Conservation (phyloP, 305 asterid genomes). For the Rubia peregrina region DNA sequence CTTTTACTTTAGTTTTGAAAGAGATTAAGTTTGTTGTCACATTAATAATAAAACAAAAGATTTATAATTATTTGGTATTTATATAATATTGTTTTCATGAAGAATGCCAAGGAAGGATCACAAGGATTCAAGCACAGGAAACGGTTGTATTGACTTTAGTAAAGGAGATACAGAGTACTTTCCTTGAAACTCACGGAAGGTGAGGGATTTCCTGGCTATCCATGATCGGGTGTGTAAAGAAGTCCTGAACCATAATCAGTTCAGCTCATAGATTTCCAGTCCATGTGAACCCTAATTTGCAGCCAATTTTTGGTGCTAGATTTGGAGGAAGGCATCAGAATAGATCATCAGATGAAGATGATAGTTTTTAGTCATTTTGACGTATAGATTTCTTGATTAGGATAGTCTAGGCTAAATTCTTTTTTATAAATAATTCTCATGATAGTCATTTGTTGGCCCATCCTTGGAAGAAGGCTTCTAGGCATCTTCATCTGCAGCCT, state of each 20-base stretch:
- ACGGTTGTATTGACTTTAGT: slow-evolving; percentile 62
- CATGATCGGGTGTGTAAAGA: slow-evolving; percentile 88
- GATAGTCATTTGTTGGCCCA: too few species aligned
- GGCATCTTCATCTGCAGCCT: slow-evolving; percentile 36
- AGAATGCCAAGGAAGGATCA: slow-evolving; percentile 62
- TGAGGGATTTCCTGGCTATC: slow-evolving; percentile 60
- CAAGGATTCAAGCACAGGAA: slow-evolving; percentile 72
- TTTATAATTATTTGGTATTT: too few species aligned
- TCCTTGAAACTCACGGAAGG: slow-evolving; percentile 81
- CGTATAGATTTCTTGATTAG: slow-evolving; percentile 11
- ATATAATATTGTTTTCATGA: slow-evolving; percentile 22
- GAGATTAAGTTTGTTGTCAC: too few species aligned
- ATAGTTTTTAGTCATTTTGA: slow-evolving; percentile 7
- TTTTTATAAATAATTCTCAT: too few species aligned
- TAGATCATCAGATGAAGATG: slow-evolving; percentile 51
- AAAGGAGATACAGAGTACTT: slow-evolving; percentile 90
- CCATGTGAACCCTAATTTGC: slow-evolving; percentile 74
- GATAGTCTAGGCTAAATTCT: slow-evolving; percentile 22
- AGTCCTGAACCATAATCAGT: slow-evolving; percentile 62
- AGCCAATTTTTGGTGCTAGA: slow-evolving; percentile 31
- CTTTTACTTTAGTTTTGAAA: too few species aligned
- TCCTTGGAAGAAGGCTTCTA: slow-evolving; percentile 34
- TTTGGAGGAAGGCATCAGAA: slow-evolving; percentile 28
- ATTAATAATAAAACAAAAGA: too few species aligned
- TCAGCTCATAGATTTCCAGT: slow-evolving; percentile 70